Evolutionary conservation across 2,329 filamentous ascomycete species (phyloP), one percentile per base, ranked within the genome.

Genomic region (Ophiobolus disseminans): DNA sequence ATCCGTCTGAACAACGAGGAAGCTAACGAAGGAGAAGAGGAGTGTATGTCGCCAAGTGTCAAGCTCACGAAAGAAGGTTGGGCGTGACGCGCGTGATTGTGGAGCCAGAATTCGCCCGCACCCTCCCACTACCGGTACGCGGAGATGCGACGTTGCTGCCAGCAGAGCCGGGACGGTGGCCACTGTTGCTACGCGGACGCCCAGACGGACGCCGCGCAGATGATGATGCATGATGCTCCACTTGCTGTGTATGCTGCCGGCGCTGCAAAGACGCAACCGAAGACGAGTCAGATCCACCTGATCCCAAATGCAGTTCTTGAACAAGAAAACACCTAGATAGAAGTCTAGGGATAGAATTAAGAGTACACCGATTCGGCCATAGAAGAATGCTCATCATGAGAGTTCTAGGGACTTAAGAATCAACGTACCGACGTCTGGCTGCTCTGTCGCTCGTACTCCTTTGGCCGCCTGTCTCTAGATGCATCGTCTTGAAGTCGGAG

Each of bases 401-500:
- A 71, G 58, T 70, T 72, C 68, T 63, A 69, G 66, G 66, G 70
- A 72, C 68, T 68, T 68, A 65, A 69, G 68, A 74, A 72, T 73
- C 70, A 74, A 74, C 72, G 71, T 74, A 74, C 72, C 72, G 71
- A 73, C 52, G 69, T 70, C 62, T 73, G 68, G 57, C 68, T 72
- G 58, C 60, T 63, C 59, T 70, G 69, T 45, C 70, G 68, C 58
- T 73, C 72, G 58, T 71, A 73, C 48, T 73, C 71, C 55, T 74
- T 72, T 37, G 72, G 70, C 55, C 69, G 66, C 58, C 69, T 66
- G 17, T 73, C 67, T 57, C 68, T 66, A 44, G 70, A 62, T 39
- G 65, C 66, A 48, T 86, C 89, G 73, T 97, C 93, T 72, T 96
- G 89, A 67, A 97, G 80, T 73, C 94, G 91, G 63, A 97, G 80